Evolutionary conservation across 495 filamentous ascomycete species (phyloP).

Genomic region (Penicillium crystallinum): DNA sequence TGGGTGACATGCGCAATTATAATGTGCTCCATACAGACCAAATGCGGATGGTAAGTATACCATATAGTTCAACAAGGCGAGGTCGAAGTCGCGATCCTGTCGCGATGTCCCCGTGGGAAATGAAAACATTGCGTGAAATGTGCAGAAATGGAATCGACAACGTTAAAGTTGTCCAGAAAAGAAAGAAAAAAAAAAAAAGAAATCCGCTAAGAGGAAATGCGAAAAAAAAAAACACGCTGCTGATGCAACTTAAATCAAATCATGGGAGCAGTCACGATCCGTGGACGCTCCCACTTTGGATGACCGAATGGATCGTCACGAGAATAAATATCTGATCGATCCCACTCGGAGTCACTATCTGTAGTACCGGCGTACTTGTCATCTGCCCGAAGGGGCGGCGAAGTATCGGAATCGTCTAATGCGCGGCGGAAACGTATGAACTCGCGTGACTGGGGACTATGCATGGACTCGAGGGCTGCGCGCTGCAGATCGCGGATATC

Average conservation of each 20-base stretch:
- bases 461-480: conserved; percentile 31
- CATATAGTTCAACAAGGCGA: background rate
- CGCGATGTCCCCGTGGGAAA: background rate
- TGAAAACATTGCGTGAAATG: background rate
- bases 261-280: conserved; percentile 18
- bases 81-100: conserved; percentile 24
- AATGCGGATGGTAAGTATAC: background rate
- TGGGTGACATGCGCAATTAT: conserved; percentile 7
- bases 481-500: conserved; percentile 43
- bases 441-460: conserved; percentile 32
- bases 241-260: conserved; percentile 7
- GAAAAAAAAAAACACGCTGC: background rate
- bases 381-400: conserved; percentile 8
- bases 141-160: background rate
- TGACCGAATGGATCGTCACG: conserved; percentile 19
- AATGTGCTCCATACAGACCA: background rate
- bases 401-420: conserved; percentile 15
- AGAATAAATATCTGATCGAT: conserved; percentile 3
- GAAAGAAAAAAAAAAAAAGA: background rate
- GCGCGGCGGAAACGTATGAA: conserved; percentile 28
- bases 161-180: no score
- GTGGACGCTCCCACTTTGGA: conserved; percentile 20
- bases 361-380: conserved; percentile 8
- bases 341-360: conserved; percentile 22
- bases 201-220: background rate